Evolutionary conservation across 306 rosid genomes (phyloP), one percentile per base, ranked within the genome.

Genomic region (Crotalaria pallida): DNA sequence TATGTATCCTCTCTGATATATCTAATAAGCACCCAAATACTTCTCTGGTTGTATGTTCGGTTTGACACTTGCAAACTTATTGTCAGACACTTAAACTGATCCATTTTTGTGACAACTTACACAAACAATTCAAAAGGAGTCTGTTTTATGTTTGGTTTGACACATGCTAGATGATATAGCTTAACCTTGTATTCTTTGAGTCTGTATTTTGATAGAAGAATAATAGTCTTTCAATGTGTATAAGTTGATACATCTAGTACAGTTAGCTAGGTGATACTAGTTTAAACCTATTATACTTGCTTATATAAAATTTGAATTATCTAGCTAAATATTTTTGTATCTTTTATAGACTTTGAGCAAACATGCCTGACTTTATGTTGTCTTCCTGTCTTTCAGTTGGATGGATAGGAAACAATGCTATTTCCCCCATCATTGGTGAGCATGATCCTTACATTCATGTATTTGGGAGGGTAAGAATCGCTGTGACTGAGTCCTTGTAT

Each of bases 321-420:
- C 26, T 33, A 22, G 58, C 9, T 11, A 77, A 60, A 21, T 72
- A 38, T 34, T 58, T 51, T 19, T 8, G 41, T 64, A 12, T 76
- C 31, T 68, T 77, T 26, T 41, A 15, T 75, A 27, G 15, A 21
- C 49, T 55, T 63, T 57, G 50, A 47, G 55, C 57, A 38, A 17
- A 33, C 44, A 50, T 44, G 58, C 69, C 74, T 73, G 53, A 79
- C 49, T 33, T 74, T 69, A 51, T 76, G 69, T 27, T 48, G 38
- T 71, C 77, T 83, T 80, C 71, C 48, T 66, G 45, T 24, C 36
- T 83, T 80, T 66, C 83, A 91, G 99, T 89, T 75, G 99, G 99
- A 81, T 94, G 99, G 99, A 91, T 94, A 27, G 99, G 99, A 77
- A 87, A 91, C 53, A 89, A 91, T 77, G 88, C 91, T 58, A 80